These are phyloP conservation scores for Backusella westeae DNA, from an alignment of 192 early-diverging fungal genomes.

Conservation along the genomic window DNA sequence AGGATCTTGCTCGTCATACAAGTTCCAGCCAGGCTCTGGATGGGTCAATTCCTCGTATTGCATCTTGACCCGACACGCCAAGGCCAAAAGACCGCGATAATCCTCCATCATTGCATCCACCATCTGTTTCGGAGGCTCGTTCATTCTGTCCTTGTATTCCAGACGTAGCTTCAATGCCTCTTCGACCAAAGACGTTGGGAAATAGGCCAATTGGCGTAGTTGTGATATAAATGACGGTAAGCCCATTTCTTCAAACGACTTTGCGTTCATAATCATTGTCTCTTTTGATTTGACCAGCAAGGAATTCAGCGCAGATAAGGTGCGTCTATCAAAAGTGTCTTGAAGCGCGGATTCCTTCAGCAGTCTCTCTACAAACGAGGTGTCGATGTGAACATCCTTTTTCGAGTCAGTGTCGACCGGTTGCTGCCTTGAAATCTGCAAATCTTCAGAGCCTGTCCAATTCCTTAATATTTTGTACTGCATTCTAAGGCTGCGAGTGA, in stretches of 20 bases:
- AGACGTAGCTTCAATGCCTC: slow-evolving; percentile 77
- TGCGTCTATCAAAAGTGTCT: slow-evolving; percentile 72
- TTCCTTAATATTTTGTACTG: slow-evolving; percentile 74
- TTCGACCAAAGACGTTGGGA: slow-evolving; percentile 79
- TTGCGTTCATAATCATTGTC: slow-evolving; percentile 68
- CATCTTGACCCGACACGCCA: slow-evolving; percentile 73
- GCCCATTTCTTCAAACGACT: slow-evolving; percentile 64
- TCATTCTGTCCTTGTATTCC: slow-evolving; percentile 60
- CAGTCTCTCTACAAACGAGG: slow-evolving; percentile 82
- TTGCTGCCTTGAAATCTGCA: slow-evolving; percentile 49
- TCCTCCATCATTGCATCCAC: slow-evolving; percentile 82
- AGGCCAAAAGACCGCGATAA: slow-evolving; percentile 64
- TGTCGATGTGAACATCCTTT: slow-evolving; percentile 34
- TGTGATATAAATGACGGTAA: slow-evolving; percentile 67
- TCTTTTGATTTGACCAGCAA: slow-evolving; percentile 62
- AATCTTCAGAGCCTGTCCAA: slow-evolving; percentile 78
- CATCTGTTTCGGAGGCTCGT: slow-evolving; percentile 55
- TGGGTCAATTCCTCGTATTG: slow-evolving; percentile 63
- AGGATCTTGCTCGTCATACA: slow-evolving; percentile 48
- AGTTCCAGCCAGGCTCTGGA: slow-evolving; percentile 65
- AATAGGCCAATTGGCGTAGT: slow-evolving; percentile 68
- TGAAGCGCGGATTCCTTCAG: slow-evolving; percentile 79
- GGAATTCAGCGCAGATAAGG: slow-evolving; percentile 58
- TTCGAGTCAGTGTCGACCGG: not conserved
- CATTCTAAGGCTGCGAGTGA: slow-evolving; percentile 66